phyloP scores from a whole-genome alignment of 1,139 yeast species.

The Hansenula anomala region DNA sequence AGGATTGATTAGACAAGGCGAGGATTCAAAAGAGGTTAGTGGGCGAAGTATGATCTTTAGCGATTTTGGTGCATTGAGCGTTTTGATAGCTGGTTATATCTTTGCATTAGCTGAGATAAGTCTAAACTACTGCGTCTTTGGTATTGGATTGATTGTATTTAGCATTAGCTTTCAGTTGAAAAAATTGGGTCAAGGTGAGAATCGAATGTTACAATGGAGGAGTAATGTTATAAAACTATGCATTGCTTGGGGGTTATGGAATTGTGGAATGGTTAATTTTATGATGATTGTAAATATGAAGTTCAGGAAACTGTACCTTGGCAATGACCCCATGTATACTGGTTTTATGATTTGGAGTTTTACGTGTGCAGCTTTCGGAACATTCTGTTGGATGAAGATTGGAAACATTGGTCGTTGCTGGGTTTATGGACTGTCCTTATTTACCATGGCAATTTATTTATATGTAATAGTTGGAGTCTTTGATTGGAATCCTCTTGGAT shows the following conservation, averaged over 20 bases:
- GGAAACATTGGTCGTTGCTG: background rate
- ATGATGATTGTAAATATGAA: background rate
- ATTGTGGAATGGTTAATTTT: background rate
- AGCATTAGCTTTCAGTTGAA: background rate
- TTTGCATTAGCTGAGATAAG: background rate
- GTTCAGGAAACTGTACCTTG: background rate
- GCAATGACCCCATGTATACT: background rate
- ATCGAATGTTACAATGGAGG: background rate
- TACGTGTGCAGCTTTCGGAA: background rate
- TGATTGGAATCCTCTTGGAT: background rate
- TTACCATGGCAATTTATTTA: background rate
- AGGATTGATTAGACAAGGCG: background rate
- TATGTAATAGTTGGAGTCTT: background rate
- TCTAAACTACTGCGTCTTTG: background rate
- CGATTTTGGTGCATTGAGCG: background rate
- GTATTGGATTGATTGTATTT: background rate
- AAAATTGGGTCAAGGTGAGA: background rate
- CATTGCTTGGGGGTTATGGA: background rate
- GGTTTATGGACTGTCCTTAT: background rate
- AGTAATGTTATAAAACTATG: background rate
- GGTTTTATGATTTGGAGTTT: conserved; percentile 1
- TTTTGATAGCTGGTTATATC: background rate
- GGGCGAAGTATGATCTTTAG: background rate
- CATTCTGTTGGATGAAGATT: background rate
- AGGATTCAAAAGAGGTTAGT: background rate